phyloP scores from a whole-genome alignment of 164 flowering plant genomes.

The Stephania cephalantha region DNA sequence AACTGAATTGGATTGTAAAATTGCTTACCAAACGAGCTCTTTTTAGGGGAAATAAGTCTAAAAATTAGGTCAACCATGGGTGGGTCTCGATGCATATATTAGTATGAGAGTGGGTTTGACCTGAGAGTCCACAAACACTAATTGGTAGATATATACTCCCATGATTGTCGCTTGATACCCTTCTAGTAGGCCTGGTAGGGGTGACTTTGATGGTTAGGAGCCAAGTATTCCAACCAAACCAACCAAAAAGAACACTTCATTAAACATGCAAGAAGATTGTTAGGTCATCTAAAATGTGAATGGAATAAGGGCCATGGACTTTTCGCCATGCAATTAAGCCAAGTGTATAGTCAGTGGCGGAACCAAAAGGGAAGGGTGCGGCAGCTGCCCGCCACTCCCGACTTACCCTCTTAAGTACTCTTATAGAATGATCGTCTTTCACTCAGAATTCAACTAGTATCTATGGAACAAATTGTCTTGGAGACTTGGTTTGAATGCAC shows the following conservation, averaged over 20 bases:
- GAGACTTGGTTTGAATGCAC: not conserved
- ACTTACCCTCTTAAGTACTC: no score
- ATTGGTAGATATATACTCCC: not conserved
- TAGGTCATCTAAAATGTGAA: conserved; percentile 1
- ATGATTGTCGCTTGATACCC: not conserved
- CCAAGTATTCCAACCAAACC: not conserved
- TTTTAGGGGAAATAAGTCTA: not conserved
- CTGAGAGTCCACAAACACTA: not conserved
- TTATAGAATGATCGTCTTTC: no score
- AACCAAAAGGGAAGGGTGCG: not conserved
- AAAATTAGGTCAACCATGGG: not conserved
- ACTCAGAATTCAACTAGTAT: not conserved
- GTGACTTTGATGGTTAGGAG: not conserved
- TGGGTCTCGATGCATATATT: not conserved
- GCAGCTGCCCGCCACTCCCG: no score
- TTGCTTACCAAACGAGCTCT: no score
- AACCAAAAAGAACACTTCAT: not conserved
- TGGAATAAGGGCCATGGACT: not conserved
- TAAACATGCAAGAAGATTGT: not conserved
- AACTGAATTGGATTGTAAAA: no score
- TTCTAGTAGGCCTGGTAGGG: not conserved
- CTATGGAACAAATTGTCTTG: not conserved
- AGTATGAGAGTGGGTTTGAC: not conserved
- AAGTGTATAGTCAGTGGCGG: not conserved
- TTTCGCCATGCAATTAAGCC: not conserved